Conservation (phyloP, 2,329 filamentous ascomycete genomes). For the Ceratocystis smalleyi region DNA sequence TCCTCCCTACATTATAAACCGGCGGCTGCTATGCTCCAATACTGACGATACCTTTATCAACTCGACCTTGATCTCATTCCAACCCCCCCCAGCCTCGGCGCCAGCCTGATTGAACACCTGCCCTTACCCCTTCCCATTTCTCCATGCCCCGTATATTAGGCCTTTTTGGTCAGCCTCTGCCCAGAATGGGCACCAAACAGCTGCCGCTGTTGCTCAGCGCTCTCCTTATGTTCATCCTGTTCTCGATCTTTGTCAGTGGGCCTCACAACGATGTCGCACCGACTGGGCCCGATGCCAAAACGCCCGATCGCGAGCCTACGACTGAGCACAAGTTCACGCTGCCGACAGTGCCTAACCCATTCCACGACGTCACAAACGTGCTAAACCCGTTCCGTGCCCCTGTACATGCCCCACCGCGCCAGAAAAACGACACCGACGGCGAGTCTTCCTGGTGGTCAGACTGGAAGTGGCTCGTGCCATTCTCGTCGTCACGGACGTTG, state of each 20-base stretch:
- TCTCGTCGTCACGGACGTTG: constrained; percentile 63
- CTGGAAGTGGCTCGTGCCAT: constrained; percentile 75
- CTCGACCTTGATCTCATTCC: too few species aligned
- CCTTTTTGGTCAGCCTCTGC: constrained; percentile 34
- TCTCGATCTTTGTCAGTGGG: constrained; percentile 35
- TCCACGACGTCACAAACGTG: constrained; percentile 30
- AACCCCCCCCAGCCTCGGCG: background rate
- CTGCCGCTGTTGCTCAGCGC: constrained; percentile 36
- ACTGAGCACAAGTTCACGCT: constrained; percentile 35
- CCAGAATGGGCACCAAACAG: constrained; percentile 37
- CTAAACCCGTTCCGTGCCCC: constrained; percentile 54
- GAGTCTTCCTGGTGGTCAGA: constrained; percentile 75
- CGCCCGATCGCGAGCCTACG: background rate
- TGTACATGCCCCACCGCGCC: constrained; percentile 55
- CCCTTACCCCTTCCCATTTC: background rate
- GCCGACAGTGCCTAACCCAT: constrained; percentile 31
- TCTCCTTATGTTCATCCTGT: constrained; percentile 38
- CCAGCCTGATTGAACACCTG: background rate
- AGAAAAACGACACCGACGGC: constrained; percentile 63
- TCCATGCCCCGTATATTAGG: constrained; percentile 29
- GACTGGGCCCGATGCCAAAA: background rate
- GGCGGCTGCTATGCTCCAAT: too few species aligned
- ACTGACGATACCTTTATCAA: too few species aligned
- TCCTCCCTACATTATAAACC: too few species aligned
- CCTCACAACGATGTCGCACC: constrained; percentile 2